These are phyloP conservation scores for Hypericum perforatum DNA, from an alignment of 345 rosid genomes.

Conservation along the genomic window DNA sequence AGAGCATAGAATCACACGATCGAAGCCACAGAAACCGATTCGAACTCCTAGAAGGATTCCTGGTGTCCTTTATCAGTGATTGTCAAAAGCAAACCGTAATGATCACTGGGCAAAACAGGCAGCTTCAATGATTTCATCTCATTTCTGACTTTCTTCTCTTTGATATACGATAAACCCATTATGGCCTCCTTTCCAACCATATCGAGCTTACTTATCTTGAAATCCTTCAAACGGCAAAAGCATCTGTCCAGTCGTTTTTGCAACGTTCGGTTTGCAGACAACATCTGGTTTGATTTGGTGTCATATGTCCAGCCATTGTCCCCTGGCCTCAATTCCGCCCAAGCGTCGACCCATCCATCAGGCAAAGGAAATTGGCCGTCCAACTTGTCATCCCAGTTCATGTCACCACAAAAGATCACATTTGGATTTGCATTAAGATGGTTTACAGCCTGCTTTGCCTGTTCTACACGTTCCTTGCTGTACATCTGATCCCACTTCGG, in stretches of 20 bases:
- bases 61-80: conserved; percentile 16
- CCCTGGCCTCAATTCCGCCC: conserved; percentile 62
- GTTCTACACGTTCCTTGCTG: conserved; percentile 79
- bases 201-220: conserved; percentile 45
- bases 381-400: conserved; percentile 91
- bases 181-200: conserved; percentile 88
- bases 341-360: conserved; percentile 72
- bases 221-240: conserved; percentile 55
- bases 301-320: conserved; percentile 85
- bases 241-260: conserved; percentile 74
- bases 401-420: conserved; percentile 81
- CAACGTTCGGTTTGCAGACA: conserved; percentile 64
- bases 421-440: conserved; percentile 44
- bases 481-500: conserved; percentile 98
- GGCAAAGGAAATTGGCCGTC: conserved; percentile 67
- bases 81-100: conserved; percentile 82
- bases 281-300: conserved; percentile 79
- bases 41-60: not conserved
- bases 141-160: conserved; percentile 70
- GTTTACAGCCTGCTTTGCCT: conserved; percentile 54
- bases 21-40: no score
- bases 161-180: conserved; percentile 51
- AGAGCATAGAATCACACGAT: no score
- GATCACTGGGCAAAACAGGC: conserved; percentile 95
- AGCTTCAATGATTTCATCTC: conserved; percentile 53